Evolutionary conservation across 768 basidiomycete species (phyloP), one percentile per base, ranked within the genome.

Genomic region (Krasilnikovozyma curviuscula): DNA sequence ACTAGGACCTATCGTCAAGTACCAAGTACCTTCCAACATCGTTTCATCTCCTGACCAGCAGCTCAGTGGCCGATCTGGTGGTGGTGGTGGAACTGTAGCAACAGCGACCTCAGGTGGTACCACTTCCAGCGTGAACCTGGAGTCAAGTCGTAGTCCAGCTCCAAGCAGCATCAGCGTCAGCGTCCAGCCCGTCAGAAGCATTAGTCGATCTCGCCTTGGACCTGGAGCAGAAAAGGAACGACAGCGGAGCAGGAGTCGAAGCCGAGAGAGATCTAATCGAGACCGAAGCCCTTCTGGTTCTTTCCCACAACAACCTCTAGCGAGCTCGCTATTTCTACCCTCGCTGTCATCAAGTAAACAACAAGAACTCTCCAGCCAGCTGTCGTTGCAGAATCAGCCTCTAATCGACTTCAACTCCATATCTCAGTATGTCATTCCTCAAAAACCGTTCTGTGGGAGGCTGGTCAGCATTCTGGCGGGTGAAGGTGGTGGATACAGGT

Each of bases 361-460:
- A 14, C 43, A 35, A 38, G 1, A 18, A 32, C 21, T 48, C 40
- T 19, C 19, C 53, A 38, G 30, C 50, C 21, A 44, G n/a, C n/a
- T n/a, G n/a, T n/a, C 50, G 37, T 30, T 31, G 27, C 44, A 33
- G 37, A 44, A 29, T 35, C 53, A 67, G 13, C 57, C 61, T 8
- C 70, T 97, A 16, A 83, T 98, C 66, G 78, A 84, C 59, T 93
- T 97, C 58, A 75, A 78, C 44, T 80, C 85, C 55, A 80, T 97
- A 47, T 83, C 83, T 16, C 86, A 81, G 65, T 95, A 86, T 70
- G 78, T 97, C 25, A 89, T 98, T 45, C 91, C 93, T 2, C 79
- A 76, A 14, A 76, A 77, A 47, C 73, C 79, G 8, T 68, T 97
- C 12, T 91, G 84, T 56, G 84, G 84, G 16, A 73, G 84, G 52